These are phyloP conservation scores for Massariosphaeria phaeospora DNA, from an alignment of 495 filamentous ascomycete genomes.

Conservation along the genomic window DNA sequence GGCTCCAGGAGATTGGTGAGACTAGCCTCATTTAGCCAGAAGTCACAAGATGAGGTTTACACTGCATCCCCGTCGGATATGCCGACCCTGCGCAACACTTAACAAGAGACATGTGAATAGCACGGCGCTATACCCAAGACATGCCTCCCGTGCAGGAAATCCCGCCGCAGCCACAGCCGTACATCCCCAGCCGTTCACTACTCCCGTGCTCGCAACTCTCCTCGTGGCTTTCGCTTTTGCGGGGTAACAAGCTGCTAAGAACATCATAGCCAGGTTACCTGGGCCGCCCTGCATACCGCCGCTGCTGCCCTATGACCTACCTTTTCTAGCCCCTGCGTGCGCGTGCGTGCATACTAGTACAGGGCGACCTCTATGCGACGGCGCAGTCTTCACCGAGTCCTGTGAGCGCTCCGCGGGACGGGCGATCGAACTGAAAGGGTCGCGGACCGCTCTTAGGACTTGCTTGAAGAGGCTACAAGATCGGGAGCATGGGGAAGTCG, in stretches of 20 bases:
- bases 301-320: slow-evolving; percentile 7
- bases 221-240: slow-evolving; percentile 4
- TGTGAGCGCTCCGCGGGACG: slow-evolving; percentile 7
- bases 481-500: background rate
- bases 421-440: background rate
- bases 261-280: background rate
- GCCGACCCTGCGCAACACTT: slow-evolving; percentile 1
- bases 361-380: background rate
- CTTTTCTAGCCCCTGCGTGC: slow-evolving; percentile 6
- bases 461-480: background rate
- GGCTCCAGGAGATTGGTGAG: background rate
- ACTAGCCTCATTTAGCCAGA: slow-evolving; percentile 9
- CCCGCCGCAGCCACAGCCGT: background rate
- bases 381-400: background rate
- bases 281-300: slow-evolving; percentile 1
- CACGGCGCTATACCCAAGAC: slow-evolving; percentile 1
- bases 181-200: slow-evolving; percentile 1
- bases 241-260: slow-evolving; percentile 5
- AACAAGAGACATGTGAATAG: slow-evolving; percentile 15
- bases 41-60: slow-evolving; percentile 5
- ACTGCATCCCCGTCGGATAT: slow-evolving; percentile 5
- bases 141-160: slow-evolving; percentile 2
- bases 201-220: background rate
- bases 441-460: background rate
- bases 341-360: slow-evolving; percentile 1